Evolutionary conservation across 495 filamentous ascomycete species (phyloP).

Genomic region (Trichocladium antarcticum): DNA sequence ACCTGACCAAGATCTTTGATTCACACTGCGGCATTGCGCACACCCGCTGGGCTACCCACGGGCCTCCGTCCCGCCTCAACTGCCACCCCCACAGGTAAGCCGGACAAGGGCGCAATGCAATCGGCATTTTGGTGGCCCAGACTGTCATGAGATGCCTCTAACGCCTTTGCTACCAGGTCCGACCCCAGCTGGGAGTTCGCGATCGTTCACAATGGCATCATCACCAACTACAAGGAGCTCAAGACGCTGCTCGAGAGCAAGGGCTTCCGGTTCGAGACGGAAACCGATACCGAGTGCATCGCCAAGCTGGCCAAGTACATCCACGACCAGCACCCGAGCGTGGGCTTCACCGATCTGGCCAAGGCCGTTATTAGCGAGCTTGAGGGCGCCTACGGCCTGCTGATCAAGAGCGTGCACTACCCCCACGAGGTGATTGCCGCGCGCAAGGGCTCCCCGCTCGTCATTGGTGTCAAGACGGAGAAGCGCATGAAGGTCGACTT

Average conservation of each 20-base stretch:
- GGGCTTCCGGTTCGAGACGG: constrained; percentile 96
- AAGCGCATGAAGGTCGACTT: constrained; percentile 99
- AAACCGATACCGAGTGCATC: constrained; percentile 98
- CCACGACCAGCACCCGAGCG: constrained; percentile 86
- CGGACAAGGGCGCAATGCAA: background rate
- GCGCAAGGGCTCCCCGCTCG: constrained; percentile 92
- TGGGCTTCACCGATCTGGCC: constrained; percentile 89
- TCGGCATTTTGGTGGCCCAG: background rate
- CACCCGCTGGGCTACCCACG: constrained; percentile 98
- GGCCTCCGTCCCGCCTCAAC: constrained; percentile 82
- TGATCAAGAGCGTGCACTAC: constrained; percentile 97
- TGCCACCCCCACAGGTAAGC: constrained; percentile 95
- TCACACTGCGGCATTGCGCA: constrained; percentile 97
- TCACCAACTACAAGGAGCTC: constrained; percentile 99
- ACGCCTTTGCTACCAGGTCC: constrained; percentile 28
- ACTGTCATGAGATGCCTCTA: background rate
- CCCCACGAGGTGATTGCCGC: constrained; percentile 96
- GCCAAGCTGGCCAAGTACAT: constrained; percentile 98
- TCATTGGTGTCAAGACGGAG: constrained; percentile 87
- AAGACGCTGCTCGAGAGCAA: constrained; percentile 86
- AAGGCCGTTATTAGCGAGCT: constrained; percentile 98
- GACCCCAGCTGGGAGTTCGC: constrained; percentile 92
- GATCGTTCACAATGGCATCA: constrained; percentile 98
- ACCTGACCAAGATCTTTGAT: constrained; percentile 85
- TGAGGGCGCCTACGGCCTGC: constrained; percentile 89